Conservation (phyloP, 1,284 basidiomycete genomes). For the Termitomyces sp. region DNA sequence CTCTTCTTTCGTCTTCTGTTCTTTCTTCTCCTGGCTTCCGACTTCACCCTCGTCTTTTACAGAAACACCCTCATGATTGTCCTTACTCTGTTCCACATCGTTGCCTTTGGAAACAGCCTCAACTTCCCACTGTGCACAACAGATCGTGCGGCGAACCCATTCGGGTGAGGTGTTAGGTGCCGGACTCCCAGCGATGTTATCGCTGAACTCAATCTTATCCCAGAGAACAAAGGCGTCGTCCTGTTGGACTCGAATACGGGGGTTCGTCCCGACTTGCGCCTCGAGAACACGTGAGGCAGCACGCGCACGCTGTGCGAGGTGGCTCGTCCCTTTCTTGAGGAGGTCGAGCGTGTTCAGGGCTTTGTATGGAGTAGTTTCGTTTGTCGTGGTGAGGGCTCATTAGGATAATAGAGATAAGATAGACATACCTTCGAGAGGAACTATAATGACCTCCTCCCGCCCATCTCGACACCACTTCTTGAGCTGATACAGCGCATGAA, state of each 20-base stretch:
- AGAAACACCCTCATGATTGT: not conserved
- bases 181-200: slow-evolving; percentile 16
- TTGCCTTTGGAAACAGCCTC: slow-evolving; percentile 29
- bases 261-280: slow-evolving; percentile 74
- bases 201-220: slow-evolving; percentile 56
- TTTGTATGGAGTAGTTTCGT: slow-evolving; percentile 24
- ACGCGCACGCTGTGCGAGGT: slow-evolving; percentile 76
- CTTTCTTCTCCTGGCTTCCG: not conserved
- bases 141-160: slow-evolving; percentile 77
- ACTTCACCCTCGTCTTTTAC: not conserved
- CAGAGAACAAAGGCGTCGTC: slow-evolving; percentile 77
- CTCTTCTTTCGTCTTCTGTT: not conserved
- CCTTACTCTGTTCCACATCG: not conserved
- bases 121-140: slow-evolving; percentile 70
- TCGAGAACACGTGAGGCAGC: slow-evolving; percentile 79
- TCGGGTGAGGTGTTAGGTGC: slow-evolving; percentile 49
- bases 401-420: not conserved
- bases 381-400: not conserved
- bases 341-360: slow-evolving; percentile 91
- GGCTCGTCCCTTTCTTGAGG: slow-evolving; percentile 83
- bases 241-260: slow-evolving; percentile 70
- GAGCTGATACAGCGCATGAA: slow-evolving; percentile 78
- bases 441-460: slow-evolving; percentile 64
- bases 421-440: slow-evolving; percentile 81
- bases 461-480: slow-evolving; percentile 78